These are phyloP conservation scores for Fragaria vesca DNA, from an alignment of 306 rosid species.

Conservation along the genomic window DNA sequence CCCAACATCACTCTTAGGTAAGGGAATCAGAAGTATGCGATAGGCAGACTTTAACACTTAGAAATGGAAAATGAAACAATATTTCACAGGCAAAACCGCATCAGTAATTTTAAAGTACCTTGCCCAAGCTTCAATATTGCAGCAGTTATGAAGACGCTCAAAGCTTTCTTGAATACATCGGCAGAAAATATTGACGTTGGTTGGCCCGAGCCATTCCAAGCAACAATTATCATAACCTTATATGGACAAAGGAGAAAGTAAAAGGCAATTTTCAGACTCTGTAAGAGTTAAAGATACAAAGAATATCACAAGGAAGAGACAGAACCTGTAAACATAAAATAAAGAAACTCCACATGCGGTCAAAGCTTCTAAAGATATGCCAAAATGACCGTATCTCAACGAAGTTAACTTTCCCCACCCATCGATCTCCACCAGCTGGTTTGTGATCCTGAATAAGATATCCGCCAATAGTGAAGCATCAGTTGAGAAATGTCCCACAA, in stretches of 20 bases:
- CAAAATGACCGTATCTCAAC: constrained; percentile 96
- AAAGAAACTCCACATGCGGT: constrained; percentile 97
- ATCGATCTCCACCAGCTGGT: constrained; percentile 53
- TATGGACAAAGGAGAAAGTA: constrained; percentile 8
- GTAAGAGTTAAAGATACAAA: neutral
- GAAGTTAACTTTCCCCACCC: constrained; percentile 95
- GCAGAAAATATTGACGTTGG: constrained; percentile 57
- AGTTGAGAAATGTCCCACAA: neutral
- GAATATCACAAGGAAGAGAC: constrained; percentile 17
- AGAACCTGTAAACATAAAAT: constrained; percentile 87
- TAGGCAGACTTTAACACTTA: neutral
- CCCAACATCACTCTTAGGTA: neutral
- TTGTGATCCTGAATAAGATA: constrained; percentile 60
- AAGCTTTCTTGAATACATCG: constrained; percentile 83
- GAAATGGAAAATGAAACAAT: neutral
- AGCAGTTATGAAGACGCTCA: constrained; percentile 88
- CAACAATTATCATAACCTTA: constrained; percentile 92
- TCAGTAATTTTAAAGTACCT: constrained; percentile 43
- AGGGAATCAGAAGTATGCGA: neutral
- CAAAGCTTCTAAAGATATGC: constrained; percentile 98
- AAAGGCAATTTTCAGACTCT: constrained; percentile 22
- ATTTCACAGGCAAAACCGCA: neutral
- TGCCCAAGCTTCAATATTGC: constrained; percentile 91
- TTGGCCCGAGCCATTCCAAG: constrained; percentile 91
- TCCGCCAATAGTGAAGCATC: neutral